phyloP scores from a whole-genome alignment of 441 rosid genomes.

The Brassica hybrid region DNA sequence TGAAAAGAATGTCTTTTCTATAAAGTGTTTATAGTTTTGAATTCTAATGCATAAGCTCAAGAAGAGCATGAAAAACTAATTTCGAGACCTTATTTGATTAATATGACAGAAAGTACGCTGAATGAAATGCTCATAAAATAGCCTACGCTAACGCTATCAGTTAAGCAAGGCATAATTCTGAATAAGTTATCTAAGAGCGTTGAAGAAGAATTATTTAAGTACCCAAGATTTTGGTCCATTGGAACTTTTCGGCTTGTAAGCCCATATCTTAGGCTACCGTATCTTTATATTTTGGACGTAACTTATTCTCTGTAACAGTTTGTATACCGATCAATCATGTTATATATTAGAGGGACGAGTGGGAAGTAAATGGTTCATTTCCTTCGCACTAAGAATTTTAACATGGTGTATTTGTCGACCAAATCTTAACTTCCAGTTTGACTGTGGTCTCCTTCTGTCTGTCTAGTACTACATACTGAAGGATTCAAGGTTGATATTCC shows the following conservation, averaged over 20 bases:
- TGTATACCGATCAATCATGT: not conserved
- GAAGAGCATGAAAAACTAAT: not conserved
- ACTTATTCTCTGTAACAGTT: not conserved
- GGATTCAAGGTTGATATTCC: not conserved
- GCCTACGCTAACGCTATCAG: not conserved
- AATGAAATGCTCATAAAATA: not conserved
- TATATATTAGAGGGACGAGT: not conserved
- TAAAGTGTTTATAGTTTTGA: not conserved
- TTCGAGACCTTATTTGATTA: not conserved
- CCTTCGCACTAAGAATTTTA: not conserved
- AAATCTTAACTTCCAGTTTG: not conserved
- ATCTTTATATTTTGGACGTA: not conserved
- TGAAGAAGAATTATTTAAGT: not conserved
- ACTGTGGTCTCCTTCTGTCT: not conserved
- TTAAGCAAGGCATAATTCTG: not conserved
- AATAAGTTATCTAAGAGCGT: not conserved
- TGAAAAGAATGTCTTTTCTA: not conserved
- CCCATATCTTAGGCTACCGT: not conserved
- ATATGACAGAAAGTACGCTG: not conserved
- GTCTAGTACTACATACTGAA: not conserved
- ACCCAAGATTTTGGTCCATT: not conserved
- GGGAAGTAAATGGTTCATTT: constrained; percentile 2
- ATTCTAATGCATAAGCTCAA: not conserved
- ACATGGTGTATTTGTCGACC: not conserved
- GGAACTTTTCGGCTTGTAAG: not conserved